A percentile compares a stretch with the other conserved stretches of the same genome.
These are phyloP conservation scores for Albophoma yamanashiensis DNA, from an alignment of 2,329 filamentous ascomycete genomes.

Conservation along the genomic window DNA sequence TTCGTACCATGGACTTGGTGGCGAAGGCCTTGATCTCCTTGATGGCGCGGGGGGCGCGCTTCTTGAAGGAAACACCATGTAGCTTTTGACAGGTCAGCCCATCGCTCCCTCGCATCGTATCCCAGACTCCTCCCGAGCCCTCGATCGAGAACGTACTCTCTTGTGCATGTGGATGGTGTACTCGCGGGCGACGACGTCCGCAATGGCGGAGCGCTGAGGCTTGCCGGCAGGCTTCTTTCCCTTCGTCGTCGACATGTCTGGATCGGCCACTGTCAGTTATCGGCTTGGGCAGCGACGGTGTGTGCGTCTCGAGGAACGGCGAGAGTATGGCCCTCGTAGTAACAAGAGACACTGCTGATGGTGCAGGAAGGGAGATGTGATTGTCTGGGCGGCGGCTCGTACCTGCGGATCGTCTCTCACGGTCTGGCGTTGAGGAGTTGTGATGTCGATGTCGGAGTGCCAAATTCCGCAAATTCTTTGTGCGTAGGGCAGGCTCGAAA, in stretches of 20 bases:
- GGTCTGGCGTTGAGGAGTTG: conserved; percentile 26
- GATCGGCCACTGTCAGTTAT: conserved; percentile 14
- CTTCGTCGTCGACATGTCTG: conserved; percentile 30
- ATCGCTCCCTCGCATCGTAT: neutral
- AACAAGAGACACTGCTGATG: neutral
- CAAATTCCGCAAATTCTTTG: conserved; percentile 31
- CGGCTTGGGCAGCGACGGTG: conserved; percentile 8
- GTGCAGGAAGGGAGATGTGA: conserved; percentile 7
- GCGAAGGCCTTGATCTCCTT: conserved; percentile 99
- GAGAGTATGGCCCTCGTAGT: neutral
- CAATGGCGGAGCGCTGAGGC: conserved; percentile 78
- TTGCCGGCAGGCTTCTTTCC: conserved; percentile 27
- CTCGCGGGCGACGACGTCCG: conserved; percentile 98
- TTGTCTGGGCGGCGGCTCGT: conserved; percentile 18
- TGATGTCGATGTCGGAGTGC: conserved; percentile 23
- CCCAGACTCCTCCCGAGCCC: conserved; percentile 4
- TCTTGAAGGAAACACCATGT: conserved; percentile 98
- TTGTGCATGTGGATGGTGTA: conserved; percentile 99
- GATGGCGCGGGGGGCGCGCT: conserved; percentile 95
- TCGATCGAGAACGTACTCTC: conserved; percentile 39
- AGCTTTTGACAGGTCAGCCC: conserved; percentile 46
- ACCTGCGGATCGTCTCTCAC: conserved; percentile 31
- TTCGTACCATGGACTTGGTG: conserved; percentile 85
- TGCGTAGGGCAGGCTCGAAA: conserved; percentile 30
- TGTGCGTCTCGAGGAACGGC: neutral